Evolutionary conservation across 768 basidiomycete species (phyloP).

Genomic region (Dioszegia hungarica): DNA sequence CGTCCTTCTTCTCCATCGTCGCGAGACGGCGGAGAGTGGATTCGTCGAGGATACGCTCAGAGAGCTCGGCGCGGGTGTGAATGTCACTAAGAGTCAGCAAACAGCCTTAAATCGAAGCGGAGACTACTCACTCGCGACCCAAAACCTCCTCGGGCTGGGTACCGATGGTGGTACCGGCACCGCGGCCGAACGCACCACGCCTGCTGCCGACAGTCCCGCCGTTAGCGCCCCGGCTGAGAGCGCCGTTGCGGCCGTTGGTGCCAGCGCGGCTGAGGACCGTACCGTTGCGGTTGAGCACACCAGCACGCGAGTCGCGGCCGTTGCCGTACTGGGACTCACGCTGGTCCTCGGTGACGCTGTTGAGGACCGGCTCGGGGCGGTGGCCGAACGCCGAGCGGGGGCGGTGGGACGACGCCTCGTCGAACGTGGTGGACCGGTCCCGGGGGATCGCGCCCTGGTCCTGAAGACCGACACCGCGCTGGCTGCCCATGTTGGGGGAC

Average conservation of each 20-base stretch:
- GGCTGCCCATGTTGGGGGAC: slow-evolving; percentile 4
- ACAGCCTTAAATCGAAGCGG: background rate
- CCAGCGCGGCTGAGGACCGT: slow-evolving; percentile 34
- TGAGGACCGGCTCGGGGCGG: slow-evolving; percentile 19
- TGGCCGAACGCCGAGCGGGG: slow-evolving; percentile 16
- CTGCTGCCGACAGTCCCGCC: slow-evolving; percentile 40
- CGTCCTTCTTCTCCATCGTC: slow-evolving; percentile 52
- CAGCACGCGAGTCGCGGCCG: slow-evolving; percentile 28
- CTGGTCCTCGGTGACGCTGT: slow-evolving; percentile 25
- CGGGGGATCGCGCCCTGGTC: slow-evolving; percentile 22
- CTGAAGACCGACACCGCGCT: slow-evolving; percentile 14
- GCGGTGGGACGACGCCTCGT: slow-evolving; percentile 31
- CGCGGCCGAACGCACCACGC: slow-evolving; percentile 42
- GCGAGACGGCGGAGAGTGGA: slow-evolving; percentile 33
- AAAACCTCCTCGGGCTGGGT: slow-evolving; percentile 47
- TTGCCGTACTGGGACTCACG: slow-evolving; percentile 20
- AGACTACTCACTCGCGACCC: slow-evolving; percentile 35
- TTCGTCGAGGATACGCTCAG: slow-evolving; percentile 40
- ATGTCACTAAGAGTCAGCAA: slow-evolving; percentile 28
- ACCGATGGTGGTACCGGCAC: slow-evolving; percentile 41
- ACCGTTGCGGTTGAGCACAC: slow-evolving; percentile 29
- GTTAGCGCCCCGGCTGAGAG: slow-evolving; percentile 33
- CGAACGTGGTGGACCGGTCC: slow-evolving; percentile 27
- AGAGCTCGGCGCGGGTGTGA: slow-evolving; percentile 41
- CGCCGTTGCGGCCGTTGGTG: slow-evolving; percentile 36